phyloP scores from a whole-genome alignment of 108 stramenopile genomes.

The Cylindrotheca fusiformis region DNA sequence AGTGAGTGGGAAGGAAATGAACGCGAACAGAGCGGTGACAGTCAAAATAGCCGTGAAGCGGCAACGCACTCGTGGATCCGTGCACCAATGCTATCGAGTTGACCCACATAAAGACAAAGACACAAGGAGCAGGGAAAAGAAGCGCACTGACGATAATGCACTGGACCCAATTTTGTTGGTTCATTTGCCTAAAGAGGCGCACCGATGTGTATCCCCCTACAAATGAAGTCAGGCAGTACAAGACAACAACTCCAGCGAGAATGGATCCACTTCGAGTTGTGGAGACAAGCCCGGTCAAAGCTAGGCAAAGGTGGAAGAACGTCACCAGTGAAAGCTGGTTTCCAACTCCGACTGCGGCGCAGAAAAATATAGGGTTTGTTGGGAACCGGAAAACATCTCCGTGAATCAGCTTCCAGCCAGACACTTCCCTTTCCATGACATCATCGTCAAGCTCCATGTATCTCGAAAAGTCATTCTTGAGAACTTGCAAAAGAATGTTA shows the following conservation, averaged over 20 bases:
- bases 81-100: constrained; percentile 91
- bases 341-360: too few species aligned
- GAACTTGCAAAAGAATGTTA: constrained; percentile 93
- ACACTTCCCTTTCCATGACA: constrained; percentile 92
- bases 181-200: constrained; percentile 94
- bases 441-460: constrained; percentile 97
- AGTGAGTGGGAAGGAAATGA: too few species aligned
- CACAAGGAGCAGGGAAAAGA: constrained; percentile 88
- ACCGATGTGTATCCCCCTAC: too few species aligned
- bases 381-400: too few species aligned
- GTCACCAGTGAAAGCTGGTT: too few species aligned
- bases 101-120: constrained; percentile 83
- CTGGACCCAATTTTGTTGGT: too few species aligned
- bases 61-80: constrained; percentile 93
- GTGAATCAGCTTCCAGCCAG: too few species aligned
- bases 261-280: constrained; percentile 93
- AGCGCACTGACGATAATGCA: constrained; percentile 81
- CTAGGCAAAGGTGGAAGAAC: too few species aligned
- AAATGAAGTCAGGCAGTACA: too few species aligned
- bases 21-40: too few species aligned
- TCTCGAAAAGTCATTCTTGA: constrained; percentile 96
- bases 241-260: too few species aligned
- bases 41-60: constrained; percentile 89
- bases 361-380: too few species aligned
- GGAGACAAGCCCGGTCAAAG: constrained; percentile 82